Percentiles rank a stretch among this genome's conserved stretches.
Conservation (phyloP, 1,284 basidiomycete species). For the Trichosporon sp. region DNA sequence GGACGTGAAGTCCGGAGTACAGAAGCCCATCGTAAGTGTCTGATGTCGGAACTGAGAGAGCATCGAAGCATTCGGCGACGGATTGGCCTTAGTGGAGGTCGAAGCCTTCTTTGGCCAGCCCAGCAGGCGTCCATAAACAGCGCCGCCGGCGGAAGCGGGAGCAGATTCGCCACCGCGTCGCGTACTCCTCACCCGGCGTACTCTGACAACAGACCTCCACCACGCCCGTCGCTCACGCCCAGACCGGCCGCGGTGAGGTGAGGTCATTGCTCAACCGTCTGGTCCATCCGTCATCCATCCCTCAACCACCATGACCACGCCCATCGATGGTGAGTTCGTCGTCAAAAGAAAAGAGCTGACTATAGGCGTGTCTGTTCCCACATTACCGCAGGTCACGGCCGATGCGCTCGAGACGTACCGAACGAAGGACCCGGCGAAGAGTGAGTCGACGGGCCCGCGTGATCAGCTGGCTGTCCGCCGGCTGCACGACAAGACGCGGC, state of each 20-base stretch:
- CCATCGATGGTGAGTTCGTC: neutral
- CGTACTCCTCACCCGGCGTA: neutral
- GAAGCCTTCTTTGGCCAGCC: no score
- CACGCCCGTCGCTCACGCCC: neutral
- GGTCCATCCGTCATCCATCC: neutral
- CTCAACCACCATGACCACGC: neutral
- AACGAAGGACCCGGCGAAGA: slow-evolving; percentile 74
- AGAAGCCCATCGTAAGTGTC: no score
- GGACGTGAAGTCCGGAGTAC: no score
- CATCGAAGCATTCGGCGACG: no score
- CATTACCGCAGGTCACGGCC: slow-evolving; percentile 47
- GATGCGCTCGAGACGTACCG: slow-evolving; percentile 75
- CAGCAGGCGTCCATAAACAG: no score
- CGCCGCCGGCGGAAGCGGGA: no score
- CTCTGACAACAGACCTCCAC: neutral
- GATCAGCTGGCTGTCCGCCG: no score
- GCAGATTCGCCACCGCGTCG: neutral
- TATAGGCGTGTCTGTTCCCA: slow-evolving; percentile 5
- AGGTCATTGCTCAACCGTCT: neutral
- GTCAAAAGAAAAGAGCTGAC: neutral
- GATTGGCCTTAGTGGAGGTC: neutral
- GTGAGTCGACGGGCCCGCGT: no score
- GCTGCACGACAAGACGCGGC: no score
- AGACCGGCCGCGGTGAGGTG: neutral
- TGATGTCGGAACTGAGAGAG: no score